Percentiles rank a stretch among this genome's conserved stretches.
Evolutionary conservation across 2,329 filamentous ascomycete genomes (phyloP).

Genomic region (Pseudogymnoascus sp.): DNA sequence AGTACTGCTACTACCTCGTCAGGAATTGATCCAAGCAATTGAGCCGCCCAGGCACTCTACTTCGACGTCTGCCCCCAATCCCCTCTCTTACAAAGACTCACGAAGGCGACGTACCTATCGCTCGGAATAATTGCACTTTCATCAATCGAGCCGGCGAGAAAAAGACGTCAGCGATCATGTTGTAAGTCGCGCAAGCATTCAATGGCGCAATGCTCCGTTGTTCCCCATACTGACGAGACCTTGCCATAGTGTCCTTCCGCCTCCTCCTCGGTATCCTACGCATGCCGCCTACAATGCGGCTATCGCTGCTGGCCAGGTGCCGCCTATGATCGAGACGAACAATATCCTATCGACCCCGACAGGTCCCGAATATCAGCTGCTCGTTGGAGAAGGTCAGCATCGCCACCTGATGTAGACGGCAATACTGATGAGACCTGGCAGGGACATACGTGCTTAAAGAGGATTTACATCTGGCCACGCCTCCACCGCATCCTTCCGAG

Average conservation of each 20-base stretch:
- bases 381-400: slow-evolving; percentile 77
- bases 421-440: slow-evolving; percentile 28
- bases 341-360: slow-evolving; percentile 76
- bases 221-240: not conserved
- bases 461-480: slow-evolving; percentile 84
- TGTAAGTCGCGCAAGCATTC: slow-evolving; percentile 3
- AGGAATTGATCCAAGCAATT: slow-evolving; percentile 7
- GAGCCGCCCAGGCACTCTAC: not conserved
- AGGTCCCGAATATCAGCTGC: slow-evolving; percentile 78
- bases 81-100: not conserved
- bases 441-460: slow-evolving; percentile 87
- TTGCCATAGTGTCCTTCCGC: slow-evolving; percentile 60
- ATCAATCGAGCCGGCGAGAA: not conserved
- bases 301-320: slow-evolving; percentile 57
- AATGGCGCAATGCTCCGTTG: not conserved
- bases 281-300: slow-evolving; percentile 65
- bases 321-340: slow-evolving; percentile 85
- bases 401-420: not conserved
- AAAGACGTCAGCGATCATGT: not conserved
- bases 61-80: not conserved
- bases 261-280: slow-evolving; percentile 77
- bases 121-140: not conserved
- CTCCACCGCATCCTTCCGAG: slow-evolving; percentile 92
- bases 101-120: not conserved
- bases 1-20: not conserved